phyloP scores from a whole-genome alignment of 2,329 filamentous ascomycete genomes.

The Alternaria consortialis region DNA sequence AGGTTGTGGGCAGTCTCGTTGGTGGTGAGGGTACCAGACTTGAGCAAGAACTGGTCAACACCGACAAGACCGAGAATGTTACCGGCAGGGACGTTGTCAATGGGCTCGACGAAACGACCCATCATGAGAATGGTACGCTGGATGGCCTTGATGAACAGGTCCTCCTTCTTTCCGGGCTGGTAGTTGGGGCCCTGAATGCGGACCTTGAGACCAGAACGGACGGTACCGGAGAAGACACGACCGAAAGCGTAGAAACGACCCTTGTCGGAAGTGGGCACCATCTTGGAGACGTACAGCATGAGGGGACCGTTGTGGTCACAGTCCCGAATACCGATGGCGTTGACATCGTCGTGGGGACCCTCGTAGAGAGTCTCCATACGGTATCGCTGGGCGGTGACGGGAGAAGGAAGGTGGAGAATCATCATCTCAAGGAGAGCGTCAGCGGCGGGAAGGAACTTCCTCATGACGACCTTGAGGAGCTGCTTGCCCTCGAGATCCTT shows the following conservation, averaged over 20 bases:
- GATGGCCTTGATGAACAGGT: constrained; percentile 98
- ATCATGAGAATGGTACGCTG: constrained; percentile 99
- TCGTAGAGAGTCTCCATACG: constrained; percentile 99
- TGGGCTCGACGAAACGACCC: constrained; percentile 98
- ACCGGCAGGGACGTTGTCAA: constrained; percentile 98
- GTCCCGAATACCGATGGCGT: constrained; percentile 96
- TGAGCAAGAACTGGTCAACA: constrained; percentile 99
- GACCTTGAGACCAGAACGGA: constrained; percentile 97
- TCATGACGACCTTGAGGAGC: constrained; percentile 97
- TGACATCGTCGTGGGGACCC: constrained; percentile 91
- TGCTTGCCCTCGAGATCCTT: constrained; percentile 95
- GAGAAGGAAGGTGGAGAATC: constrained; percentile 98
- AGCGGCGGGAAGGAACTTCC: constrained; percentile 97
- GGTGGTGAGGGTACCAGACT: constrained; percentile 99
- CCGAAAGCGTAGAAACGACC: constrained; percentile 99
- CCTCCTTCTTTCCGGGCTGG: constrained; percentile 96
- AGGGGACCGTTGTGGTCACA: constrained; percentile 97
- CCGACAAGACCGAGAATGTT: constrained; percentile 99
- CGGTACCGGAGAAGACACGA: constrained; percentile 99
- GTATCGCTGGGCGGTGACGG: constrained; percentile 95
- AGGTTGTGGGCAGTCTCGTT: constrained; percentile 98
- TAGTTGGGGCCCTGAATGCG: constrained; percentile 99
- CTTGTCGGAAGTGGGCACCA: constrained; percentile 99
- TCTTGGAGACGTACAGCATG: constrained; percentile 99
- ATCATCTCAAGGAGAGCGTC: constrained; percentile 99